These are phyloP conservation scores for Coccomyxa subellipsoidea DNA, from an alignment of 163 green algal species.

Conservation along the genomic window DNA sequence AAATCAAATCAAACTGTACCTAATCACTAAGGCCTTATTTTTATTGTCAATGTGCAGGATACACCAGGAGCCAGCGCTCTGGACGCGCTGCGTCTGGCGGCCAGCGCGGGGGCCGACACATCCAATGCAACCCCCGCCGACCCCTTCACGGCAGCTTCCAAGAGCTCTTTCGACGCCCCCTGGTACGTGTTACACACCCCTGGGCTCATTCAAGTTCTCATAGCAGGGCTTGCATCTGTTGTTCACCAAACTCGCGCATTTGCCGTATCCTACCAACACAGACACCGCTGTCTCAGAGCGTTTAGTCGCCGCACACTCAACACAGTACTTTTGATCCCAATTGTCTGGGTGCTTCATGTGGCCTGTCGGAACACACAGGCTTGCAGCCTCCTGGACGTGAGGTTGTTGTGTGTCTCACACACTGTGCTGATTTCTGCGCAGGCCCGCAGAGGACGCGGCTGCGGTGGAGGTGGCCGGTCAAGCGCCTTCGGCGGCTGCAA, in stretches of 20 bases:
- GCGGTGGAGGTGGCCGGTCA: not conserved
- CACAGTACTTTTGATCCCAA: no score
- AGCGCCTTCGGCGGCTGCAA: not conserved
- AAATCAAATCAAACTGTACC: no score
- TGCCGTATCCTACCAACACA: no score
- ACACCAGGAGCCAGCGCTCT: not conserved
- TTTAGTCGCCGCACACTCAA: no score
- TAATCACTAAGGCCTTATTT: not conserved
- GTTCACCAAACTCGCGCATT: no score
- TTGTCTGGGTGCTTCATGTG: no score
- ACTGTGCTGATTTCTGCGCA: no score
- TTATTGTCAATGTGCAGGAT: not conserved
- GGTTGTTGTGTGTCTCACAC: no score
- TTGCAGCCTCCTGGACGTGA: no score
- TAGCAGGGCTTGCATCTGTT: no score
- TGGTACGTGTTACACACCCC: not conserved
- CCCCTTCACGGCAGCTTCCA: not conserved
- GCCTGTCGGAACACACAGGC: no score
- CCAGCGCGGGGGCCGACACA: not conserved
- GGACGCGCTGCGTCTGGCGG: not conserved
- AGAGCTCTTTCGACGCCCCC: not conserved
- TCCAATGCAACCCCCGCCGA: not conserved
- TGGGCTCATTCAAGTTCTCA: not conserved
- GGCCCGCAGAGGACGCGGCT: not conserved
- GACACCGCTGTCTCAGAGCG: no score